These are phyloP conservation scores for Ophiostoma montium DNA, from an alignment of 2,329 filamentous ascomycete genomes.

Conservation along the genomic window DNA sequence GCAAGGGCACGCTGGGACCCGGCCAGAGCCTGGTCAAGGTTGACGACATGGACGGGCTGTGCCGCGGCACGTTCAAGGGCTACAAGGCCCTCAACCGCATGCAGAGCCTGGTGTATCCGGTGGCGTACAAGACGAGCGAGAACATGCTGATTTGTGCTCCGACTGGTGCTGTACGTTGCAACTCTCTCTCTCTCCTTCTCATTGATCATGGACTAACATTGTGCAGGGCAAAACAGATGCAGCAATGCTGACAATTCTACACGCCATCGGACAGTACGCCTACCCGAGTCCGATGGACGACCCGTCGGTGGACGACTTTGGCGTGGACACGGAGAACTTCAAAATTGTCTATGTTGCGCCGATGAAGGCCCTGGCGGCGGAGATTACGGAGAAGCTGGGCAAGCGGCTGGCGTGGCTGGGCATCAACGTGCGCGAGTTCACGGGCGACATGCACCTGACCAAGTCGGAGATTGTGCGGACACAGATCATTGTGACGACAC, in stretches of 20 bases:
- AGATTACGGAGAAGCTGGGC: slow-evolving; percentile 88
- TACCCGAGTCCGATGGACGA: slow-evolving; percentile 66
- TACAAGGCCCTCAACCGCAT: slow-evolving; percentile 93
- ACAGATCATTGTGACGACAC: slow-evolving; percentile 96
- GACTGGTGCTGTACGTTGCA: slow-evolving; percentile 57
- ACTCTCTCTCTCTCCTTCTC: no score
- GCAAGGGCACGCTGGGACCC: slow-evolving; percentile 57
- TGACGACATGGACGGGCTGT: slow-evolving; percentile 73
- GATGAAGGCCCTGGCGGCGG: slow-evolving; percentile 95
- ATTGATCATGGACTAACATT: no score
- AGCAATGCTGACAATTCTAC: slow-evolving; percentile 90
- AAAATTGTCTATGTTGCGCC: slow-evolving; percentile 98
- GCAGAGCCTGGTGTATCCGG: slow-evolving; percentile 92
- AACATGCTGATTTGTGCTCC: slow-evolving; percentile 99
- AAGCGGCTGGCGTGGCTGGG: slow-evolving; percentile 89
- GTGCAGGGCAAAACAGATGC: slow-evolving; percentile 80
- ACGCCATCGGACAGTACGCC: slow-evolving; percentile 76
- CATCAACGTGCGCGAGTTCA: slow-evolving; percentile 82
- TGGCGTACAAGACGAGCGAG: slow-evolving; percentile 89
- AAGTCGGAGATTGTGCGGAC: slow-evolving; percentile 93
- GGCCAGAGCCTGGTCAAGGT: slow-evolving; percentile 69
- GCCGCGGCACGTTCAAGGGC: slow-evolving; percentile 79
- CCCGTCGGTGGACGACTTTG: slow-evolving; percentile 60
- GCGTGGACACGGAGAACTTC: slow-evolving; percentile 74
- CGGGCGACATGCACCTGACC: slow-evolving; percentile 96